These are phyloP conservation scores for Conoideocrella luteorostrata DNA, from an alignment of 2,329 filamentous ascomycete species.

Conservation along the genomic window DNA sequence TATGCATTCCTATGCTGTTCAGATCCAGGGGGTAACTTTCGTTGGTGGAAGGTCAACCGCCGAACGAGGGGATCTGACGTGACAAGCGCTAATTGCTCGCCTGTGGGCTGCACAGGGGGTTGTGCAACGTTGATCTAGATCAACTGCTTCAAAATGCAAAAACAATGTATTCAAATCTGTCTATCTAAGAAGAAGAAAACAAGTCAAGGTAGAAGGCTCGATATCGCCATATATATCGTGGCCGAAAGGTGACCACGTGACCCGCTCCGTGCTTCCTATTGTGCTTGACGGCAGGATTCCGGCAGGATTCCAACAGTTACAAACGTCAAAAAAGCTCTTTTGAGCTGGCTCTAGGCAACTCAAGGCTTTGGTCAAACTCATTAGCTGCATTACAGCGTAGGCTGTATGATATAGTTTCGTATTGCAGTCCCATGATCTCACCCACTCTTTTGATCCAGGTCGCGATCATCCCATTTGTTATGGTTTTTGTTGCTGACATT, in stretches of 20 bases:
- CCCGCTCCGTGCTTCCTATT: too few relatives aligned
- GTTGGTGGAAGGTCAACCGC: background rate
- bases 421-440: conserved; percentile 4
- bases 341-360: background rate
- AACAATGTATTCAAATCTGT: too few relatives aligned
- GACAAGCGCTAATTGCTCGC: conserved; percentile 11
- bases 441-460: conserved; percentile 3
- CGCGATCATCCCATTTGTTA: too few relatives aligned
- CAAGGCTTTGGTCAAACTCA: conserved; percentile 6
- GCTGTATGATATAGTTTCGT: conserved; percentile 6
- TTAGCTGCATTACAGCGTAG: conserved; percentile 8
- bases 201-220: too few relatives aligned
- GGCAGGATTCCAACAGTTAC: background rate
- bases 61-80: conserved; percentile 10
- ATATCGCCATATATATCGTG: too few relatives aligned
- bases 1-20: conserved; percentile 6
- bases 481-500: too few relatives aligned
- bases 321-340: background rate
- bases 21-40: conserved; percentile 2
- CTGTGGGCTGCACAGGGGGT: conserved; percentile 10
- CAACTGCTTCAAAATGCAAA: too few relatives aligned
- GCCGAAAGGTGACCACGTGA: too few relatives aligned
- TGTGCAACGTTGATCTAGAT: too few relatives aligned
- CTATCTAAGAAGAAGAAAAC: too few relatives aligned
- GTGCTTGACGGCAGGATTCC: too few relatives aligned